These are phyloP conservation scores for Agaricales sp. DNA, from an alignment of 1,284 basidiomycete species.

Conservation along the genomic window DNA sequence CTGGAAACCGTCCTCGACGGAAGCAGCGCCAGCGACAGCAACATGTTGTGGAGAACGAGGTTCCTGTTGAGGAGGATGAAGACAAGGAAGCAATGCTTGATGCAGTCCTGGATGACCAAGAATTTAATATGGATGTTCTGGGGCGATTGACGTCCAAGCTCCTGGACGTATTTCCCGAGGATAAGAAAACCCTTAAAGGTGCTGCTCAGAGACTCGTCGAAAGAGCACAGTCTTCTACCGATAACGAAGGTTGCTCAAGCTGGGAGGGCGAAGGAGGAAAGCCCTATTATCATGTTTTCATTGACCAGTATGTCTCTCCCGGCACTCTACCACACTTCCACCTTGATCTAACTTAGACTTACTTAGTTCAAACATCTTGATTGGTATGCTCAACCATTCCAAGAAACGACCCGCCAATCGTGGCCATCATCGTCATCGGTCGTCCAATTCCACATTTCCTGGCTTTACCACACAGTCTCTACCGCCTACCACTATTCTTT, in stretches of 20 bases:
- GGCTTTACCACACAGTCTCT: not conserved
- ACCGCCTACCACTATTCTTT: not conserved
- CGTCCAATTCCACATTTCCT: not conserved
- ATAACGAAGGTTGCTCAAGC: not conserved
- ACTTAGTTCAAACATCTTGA: conserved; percentile 72
- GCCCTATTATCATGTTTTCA: conserved; percentile 70
- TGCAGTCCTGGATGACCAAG: conserved; percentile 4
- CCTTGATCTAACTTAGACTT: conserved; percentile 5
- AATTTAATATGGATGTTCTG: conserved; percentile 9
- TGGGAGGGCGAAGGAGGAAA: conserved; percentile 28
- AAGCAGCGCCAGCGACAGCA: not conserved
- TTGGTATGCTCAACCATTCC: conserved; percentile 55
- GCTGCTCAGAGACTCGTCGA: conserved; percentile 1
- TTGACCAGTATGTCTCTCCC: conserved; percentile 62
- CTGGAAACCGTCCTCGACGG: not conserved
- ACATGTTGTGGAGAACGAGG: not conserved
- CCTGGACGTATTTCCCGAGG: conserved; percentile 16
- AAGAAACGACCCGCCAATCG: conserved; percentile 15
- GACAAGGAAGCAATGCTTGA: conserved; percentile 6
- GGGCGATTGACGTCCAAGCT: conserved; percentile 16
- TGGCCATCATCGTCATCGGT: conserved; percentile 12
- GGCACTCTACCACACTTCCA: conserved; percentile 7
- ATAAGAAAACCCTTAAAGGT: conserved; percentile 12
- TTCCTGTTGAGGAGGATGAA: not conserved
- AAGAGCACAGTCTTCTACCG: not conserved